Evolutionary conservation across 768 basidiomycete species (phyloP).

Genomic region (Solioccasus polychromus): DNA sequence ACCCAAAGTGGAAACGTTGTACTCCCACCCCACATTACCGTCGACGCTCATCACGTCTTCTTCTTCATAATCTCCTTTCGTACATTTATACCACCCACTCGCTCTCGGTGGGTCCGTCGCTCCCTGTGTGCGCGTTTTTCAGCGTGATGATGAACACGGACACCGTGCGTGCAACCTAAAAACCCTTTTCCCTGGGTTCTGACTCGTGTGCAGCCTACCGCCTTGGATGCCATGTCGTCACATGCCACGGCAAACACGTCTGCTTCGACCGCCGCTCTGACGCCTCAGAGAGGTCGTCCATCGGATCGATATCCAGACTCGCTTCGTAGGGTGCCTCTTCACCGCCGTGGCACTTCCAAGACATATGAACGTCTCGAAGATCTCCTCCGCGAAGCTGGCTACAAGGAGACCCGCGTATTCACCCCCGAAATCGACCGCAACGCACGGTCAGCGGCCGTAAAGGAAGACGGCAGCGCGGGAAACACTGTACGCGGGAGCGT

Average conservation of each 20-base stretch:
- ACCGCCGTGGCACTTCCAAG: constrained; percentile 74
- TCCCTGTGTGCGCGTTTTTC: constrained; percentile 4
- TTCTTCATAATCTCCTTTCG: not conserved
- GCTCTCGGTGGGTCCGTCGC: constrained; percentile 4
- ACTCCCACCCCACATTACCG: constrained; percentile 11
- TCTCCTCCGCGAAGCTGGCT: constrained; percentile 81
- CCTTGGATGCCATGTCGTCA: constrained; percentile 4
- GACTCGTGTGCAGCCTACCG: no score
- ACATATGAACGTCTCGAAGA: constrained; percentile 86
- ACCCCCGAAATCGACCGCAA: constrained; percentile 75
- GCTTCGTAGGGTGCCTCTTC: constrained; percentile 69
- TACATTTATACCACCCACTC: constrained; percentile 3
- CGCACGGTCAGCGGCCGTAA: constrained; percentile 26
- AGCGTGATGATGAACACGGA: constrained; percentile 19
- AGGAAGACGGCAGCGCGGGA: constrained; percentile 26
- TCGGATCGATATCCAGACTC: constrained; percentile 52
- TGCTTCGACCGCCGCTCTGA: constrained; percentile 32
- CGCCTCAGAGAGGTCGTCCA: constrained; percentile 41
- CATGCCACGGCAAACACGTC: constrained; percentile 8
- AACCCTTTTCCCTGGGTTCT: constrained; percentile 4
- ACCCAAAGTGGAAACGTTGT: constrained; percentile 5
- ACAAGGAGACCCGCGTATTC: constrained; percentile 88
- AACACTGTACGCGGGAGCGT: constrained; percentile 43
- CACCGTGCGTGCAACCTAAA: constrained; percentile 13
- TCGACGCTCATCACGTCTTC: not conserved